Base-by-base conservation (phyloP, 2,329 filamentous ascomycete species). In the Beauveria sp. region DNA sequence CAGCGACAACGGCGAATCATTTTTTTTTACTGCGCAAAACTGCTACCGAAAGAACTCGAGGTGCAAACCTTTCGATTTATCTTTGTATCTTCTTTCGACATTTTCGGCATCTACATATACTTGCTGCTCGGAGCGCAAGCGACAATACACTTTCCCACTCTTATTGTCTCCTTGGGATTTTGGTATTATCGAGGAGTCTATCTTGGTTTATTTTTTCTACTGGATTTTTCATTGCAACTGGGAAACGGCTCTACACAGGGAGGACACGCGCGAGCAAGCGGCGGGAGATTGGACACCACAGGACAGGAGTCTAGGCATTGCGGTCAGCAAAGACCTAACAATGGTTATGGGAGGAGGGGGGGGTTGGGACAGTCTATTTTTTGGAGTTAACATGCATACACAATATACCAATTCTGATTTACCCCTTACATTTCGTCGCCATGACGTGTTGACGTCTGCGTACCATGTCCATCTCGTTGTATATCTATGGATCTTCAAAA, bases 251-350 rank as follows among this genome's bases (percentile, higher is more conserved):
- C 28, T 30, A 52, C 34, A 60, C n/a, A 20, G 57, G 45, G 30
- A 50, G n/a, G 38, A 24, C 24, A 40, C 40, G 38, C 57, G 57
- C 57, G 26, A 60, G 47, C 40, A 53, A 50, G 56, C 46, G 34
- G 45, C 50, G 56, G 43, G 22, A 58, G 56, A 58, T 51, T 58
- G 58, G 58, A 60, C 47, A 52, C 24, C 49, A 52, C 58, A 50
- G 56, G 40, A 58, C 56, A 58, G 45, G 46, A 51, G 53, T 55
- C 45, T 43, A 12, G 46, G 30, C 8, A 43, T 40, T 46, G 10
- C 14, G 6, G 45, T n/a, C n/a, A 3, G 45, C 16, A 42, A 40
- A 8, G 3, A 51, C 42, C 30, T 38, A 18, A 46, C 53, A 47
- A 56, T 42, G 46, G 22, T 28, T 6, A 28, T 14, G 2, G 46